phyloP scores from a whole-genome alignment of 352 stramenopile species.

The Thalassiosira hispida region DNA sequence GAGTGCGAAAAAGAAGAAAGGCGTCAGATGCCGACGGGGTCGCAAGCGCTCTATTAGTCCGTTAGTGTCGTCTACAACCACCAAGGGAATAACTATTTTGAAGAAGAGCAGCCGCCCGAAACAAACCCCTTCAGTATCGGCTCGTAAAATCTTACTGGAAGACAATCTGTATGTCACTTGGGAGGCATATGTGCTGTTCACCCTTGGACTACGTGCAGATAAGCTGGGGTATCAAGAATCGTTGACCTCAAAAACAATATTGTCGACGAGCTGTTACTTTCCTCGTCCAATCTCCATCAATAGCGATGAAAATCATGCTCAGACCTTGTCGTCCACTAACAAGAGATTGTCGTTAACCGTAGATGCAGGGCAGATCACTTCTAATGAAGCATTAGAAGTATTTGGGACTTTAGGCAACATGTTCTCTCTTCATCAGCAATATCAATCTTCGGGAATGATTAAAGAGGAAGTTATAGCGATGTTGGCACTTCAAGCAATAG shows the following conservation, averaged over 20 bases:
- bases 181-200: constrained; percentile 55
- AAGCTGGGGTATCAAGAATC: constrained; percentile 2
- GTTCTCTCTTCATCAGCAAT: constrained; percentile 47
- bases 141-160: constrained; percentile 23
- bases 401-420: constrained; percentile 59
- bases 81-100: background rate
- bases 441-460: constrained; percentile 57
- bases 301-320: background rate
- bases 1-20: constrained; percentile 12
- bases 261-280: constrained; percentile 22
- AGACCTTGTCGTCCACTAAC: background rate
- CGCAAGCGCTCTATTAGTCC: constrained; percentile 46
- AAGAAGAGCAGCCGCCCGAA: background rate
- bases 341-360: constrained; percentile 16
- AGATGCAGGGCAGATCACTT: constrained; percentile 5
- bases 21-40: constrained; percentile 36
- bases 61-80: constrained; percentile 34
- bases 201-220: constrained; percentile 22
- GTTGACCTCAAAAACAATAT: background rate
- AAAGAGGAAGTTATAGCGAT: constrained; percentile 41
- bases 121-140: constrained; percentile 1
- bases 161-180: constrained; percentile 43
- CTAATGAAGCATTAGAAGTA: constrained; percentile 19
- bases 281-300: constrained; percentile 32
- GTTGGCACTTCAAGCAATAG: constrained; percentile 46